A percentile compares a stretch with the other conserved stretches of the same genome.
These are phyloP conservation scores for Taxawa tesnikishii DNA, from an alignment of 2,329 filamentous ascomycete species.

Conservation along the genomic window DNA sequence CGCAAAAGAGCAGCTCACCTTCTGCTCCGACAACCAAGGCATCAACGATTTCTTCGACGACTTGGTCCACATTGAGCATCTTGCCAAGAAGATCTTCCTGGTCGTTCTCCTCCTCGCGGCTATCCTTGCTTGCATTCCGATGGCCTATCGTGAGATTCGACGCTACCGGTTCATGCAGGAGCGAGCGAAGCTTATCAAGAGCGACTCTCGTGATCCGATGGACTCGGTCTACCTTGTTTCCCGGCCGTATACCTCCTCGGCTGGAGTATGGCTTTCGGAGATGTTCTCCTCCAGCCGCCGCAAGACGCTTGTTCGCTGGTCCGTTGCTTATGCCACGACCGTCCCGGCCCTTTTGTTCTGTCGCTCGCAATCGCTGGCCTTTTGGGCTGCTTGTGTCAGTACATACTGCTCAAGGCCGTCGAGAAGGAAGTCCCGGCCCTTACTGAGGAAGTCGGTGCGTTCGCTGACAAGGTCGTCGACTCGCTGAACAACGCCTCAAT, in stretches of 20 bases:
- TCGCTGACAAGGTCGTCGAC: slow-evolving; percentile 63
- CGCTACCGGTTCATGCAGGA: slow-evolving; percentile 63
- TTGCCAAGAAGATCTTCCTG: slow-evolving; percentile 63
- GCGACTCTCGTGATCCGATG: slow-evolving; percentile 62
- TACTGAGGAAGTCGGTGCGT: slow-evolving; percentile 61
- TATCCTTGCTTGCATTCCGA: slow-evolving; percentile 59
- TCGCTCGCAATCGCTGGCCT: slow-evolving; percentile 72
- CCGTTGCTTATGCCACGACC: slow-evolving; percentile 77
- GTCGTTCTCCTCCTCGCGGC: slow-evolving; percentile 62
- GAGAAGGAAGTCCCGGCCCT: slow-evolving; percentile 66
- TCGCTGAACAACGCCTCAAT: slow-evolving; percentile 61
- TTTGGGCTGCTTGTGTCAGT: slow-evolving; percentile 73
- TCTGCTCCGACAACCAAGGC: slow-evolving; percentile 76
- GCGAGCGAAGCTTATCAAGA: slow-evolving; percentile 53
- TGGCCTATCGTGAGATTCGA: slow-evolving; percentile 70
- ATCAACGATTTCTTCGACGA: slow-evolving; percentile 75
- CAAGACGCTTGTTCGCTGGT: slow-evolving; percentile 69
- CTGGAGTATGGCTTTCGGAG: slow-evolving; percentile 58
- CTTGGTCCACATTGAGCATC: slow-evolving; percentile 53
- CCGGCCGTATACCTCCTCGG: slow-evolving; percentile 60
- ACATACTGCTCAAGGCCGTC: slow-evolving; percentile 60
- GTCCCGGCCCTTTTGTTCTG: slow-evolving; percentile 73
- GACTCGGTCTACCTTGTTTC: slow-evolving; percentile 83
- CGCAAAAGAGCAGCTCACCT: slow-evolving; percentile 70
- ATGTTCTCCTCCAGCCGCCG: slow-evolving; percentile 51